Evolutionary conservation across 805 yeast species (phyloP).

Genomic region (Yamadazyma tumulicola): DNA sequence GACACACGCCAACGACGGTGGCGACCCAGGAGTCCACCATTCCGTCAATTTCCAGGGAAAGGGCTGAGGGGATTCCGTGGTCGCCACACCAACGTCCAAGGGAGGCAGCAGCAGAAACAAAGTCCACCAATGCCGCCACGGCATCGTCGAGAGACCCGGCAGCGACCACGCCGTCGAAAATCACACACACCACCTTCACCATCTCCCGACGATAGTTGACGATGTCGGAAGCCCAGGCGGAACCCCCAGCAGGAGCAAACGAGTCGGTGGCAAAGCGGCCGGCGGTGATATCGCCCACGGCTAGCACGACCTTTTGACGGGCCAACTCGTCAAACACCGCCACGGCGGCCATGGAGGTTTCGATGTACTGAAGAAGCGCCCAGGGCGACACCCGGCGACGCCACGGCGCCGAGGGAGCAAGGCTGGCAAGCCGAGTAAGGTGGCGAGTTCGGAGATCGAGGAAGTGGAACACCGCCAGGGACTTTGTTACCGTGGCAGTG

Average conservation of each 20-base stretch:
- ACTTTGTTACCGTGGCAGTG: conserved; percentile 15
- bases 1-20: neutral
- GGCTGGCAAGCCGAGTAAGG: too few species aligned
- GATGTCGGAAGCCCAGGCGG: conserved; percentile 8
- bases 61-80: conserved; percentile 13
- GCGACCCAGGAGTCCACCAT: neutral
- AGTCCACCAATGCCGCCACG: conserved; percentile 19
- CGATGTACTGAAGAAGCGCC: conserved; percentile 20
- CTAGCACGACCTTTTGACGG: conserved; percentile 8
- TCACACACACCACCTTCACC: neutral
- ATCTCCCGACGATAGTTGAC: conserved; percentile 7
- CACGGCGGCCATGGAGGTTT: conserved; percentile 29
- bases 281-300: neutral
- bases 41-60: neutral
- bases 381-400: too few species aligned
- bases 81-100: conserved; percentile 17
- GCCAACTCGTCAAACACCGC: conserved; percentile 22
- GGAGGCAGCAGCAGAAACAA: conserved; percentile 21
- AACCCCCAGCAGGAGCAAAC: conserved; percentile 4
- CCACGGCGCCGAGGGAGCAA: too few species aligned
- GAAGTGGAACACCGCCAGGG: conserved; percentile 20
- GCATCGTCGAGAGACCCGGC: neutral
- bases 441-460: conserved; percentile 21
- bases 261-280: conserved; percentile 8
- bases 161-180: conserved; percentile 1